These are phyloP conservation scores for Suillus alpinus DNA, from an alignment of 768 basidiomycete genomes.

Conservation along the genomic window DNA sequence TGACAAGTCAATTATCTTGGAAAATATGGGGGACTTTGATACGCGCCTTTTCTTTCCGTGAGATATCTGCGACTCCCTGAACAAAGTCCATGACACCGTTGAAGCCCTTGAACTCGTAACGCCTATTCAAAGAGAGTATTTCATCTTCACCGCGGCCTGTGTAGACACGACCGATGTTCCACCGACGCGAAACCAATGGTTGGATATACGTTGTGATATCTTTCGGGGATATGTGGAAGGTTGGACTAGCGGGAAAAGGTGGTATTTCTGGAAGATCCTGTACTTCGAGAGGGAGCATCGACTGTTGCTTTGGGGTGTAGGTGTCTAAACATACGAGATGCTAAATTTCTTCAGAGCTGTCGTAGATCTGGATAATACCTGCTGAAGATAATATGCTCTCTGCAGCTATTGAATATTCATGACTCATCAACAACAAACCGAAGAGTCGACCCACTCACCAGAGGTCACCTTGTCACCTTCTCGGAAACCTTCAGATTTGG, in stretches of 20 bases:
- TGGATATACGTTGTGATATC: constrained; percentile 33
- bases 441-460: not conserved
- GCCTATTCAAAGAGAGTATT: constrained; percentile 26
- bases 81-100: constrained; percentile 26
- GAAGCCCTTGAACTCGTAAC: constrained; percentile 25
- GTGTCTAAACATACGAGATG: not conserved
- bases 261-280: constrained; percentile 24
- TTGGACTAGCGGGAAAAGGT: constrained; percentile 29
- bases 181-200: constrained; percentile 35
- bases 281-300: not conserved
- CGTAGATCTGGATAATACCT: not conserved
- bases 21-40: not conserved
- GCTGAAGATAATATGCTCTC: not conserved
- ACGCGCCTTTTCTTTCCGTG: constrained; percentile 32
- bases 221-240: constrained; percentile 30
- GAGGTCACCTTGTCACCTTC: not conserved
- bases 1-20: constrained; percentile 1
- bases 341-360: no score
- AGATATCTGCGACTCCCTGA: constrained; percentile 22
- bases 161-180: constrained; percentile 21
- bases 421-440: no score
- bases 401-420: not conserved
- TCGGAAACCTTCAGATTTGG: not conserved
- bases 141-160: constrained; percentile 9
- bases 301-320: constrained; percentile 3